Conservation (phyloP, 257 asterid genomes). For the Sherardia arvensis region DNA sequence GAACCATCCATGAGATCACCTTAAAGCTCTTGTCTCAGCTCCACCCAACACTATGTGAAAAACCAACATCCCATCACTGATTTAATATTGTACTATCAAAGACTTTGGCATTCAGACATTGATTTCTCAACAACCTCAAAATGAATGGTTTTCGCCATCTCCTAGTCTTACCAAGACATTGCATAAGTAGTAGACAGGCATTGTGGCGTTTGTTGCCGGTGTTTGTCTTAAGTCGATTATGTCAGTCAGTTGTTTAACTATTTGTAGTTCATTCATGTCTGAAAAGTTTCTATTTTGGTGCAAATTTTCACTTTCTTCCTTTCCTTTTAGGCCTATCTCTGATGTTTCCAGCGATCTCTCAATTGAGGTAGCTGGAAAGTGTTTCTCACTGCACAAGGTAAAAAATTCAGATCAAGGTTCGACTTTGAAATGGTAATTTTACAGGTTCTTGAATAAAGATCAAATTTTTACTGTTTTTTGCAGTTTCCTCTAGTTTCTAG, state of each 20-base stretch:
- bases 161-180: background rate
- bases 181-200: background rate
- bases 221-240: background rate
- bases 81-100: background rate
- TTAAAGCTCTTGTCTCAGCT: constrained; percentile 1
- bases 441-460: background rate
- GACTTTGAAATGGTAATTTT: background rate
- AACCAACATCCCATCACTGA: constrained; percentile 4
- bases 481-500: constrained; percentile 88
- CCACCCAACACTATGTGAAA: background rate
- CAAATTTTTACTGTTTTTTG: background rate
- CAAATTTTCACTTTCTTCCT: background rate
- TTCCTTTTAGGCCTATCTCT: constrained; percentile 78
- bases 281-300: background rate
- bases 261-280: constrained; percentile 8
- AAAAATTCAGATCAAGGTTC: constrained; percentile 15
- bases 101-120: constrained; percentile 3
- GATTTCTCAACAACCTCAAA: constrained; percentile 6
- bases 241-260: background rate
- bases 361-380: constrained; percentile 67
- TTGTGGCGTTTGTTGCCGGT: background rate
- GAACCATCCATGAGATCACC: constrained; percentile 1
- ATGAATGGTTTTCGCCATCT: background rate
- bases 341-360: constrained; percentile 95
- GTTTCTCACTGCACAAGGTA: constrained; percentile 88